Evolutionary conservation across 2,329 filamentous ascomycete genomes (phyloP).

Genomic region (Hirsutella minnesotensis): DNA sequence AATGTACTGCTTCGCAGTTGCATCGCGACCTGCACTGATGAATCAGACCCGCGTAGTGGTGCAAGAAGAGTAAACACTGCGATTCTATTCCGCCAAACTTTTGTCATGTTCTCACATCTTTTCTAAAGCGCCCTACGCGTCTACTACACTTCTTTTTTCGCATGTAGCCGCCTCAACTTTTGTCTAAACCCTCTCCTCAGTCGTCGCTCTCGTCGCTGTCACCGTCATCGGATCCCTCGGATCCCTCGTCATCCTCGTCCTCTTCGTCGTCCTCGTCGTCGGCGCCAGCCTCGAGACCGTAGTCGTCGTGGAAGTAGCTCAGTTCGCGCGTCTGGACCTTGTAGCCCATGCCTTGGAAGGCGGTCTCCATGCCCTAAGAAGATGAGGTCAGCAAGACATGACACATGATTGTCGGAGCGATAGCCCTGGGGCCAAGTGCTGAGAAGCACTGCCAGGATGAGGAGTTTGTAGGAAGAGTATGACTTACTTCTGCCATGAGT

Average conservation of each 20-base stretch:
- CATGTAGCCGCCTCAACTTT: too few species aligned
- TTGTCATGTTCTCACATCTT: too few species aligned
- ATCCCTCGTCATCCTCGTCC: slow-evolving; percentile 19
- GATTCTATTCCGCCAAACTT: neutral
- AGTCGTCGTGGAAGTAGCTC: slow-evolving; percentile 77
- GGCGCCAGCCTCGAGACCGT: slow-evolving; percentile 62
- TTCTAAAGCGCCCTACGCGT: too few species aligned
- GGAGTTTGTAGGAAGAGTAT: neutral
- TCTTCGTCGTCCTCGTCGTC: slow-evolving; percentile 42
- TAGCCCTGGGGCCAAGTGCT: too few species aligned
- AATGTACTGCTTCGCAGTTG: too few species aligned
- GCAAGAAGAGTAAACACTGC: neutral
- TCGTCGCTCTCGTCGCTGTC: neutral
- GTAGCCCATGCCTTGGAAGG: slow-evolving; percentile 67
- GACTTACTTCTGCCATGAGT: slow-evolving; percentile 69
- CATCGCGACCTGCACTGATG: too few species aligned
- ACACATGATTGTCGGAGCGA: too few species aligned
- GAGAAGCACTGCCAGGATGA: too few species aligned
- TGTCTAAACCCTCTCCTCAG: too few species aligned
- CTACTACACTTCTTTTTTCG: too few species aligned
- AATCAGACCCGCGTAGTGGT: too few species aligned
- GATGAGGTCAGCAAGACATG: slow-evolving; percentile 6
- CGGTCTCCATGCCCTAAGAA: slow-evolving; percentile 57
- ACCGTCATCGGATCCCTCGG: slow-evolving; percentile 1
- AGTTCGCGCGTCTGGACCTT: slow-evolving; percentile 63